A percentile compares a stretch with the other conserved stretches of the same genome.
Conservation (phyloP, 768 basidiomycete species). For the Brasilioporus rufonigricans region DNA sequence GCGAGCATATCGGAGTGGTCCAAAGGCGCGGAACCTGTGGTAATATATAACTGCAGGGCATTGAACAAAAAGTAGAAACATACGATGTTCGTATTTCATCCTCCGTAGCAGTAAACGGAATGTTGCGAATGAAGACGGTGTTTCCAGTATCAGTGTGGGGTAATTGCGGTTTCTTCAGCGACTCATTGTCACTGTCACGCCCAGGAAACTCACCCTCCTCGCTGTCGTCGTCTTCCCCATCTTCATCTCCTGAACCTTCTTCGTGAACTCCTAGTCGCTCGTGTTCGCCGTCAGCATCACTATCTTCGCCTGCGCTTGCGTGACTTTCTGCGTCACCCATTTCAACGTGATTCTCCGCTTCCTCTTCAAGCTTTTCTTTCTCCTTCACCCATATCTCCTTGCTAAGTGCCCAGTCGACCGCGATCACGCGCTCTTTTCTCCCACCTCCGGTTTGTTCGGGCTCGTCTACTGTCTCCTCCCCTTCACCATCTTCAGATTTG, state of each 20-base stretch:
- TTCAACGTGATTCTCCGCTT: conserved; percentile 29
- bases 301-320: conserved; percentile 20
- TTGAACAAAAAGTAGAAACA: conserved; percentile 26
- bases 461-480: conserved; percentile 36
- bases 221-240: conserved; percentile 21
- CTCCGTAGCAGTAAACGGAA: conserved; percentile 90
- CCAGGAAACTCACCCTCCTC: conserved; percentile 20
- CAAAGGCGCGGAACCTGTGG: conserved; percentile 79
- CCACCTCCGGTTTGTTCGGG: conserved; percentile 34
- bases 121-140: conserved; percentile 91
- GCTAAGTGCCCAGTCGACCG: conserved; percentile 96
- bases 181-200: conserved; percentile 31
- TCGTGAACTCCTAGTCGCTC: conserved; percentile 45
- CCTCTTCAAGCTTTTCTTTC: conserved; percentile 50
- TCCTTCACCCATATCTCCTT: conserved; percentile 91
- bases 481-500: conserved; percentile 35
- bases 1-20: conserved; percentile 88
- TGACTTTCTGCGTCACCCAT: conserved; percentile 31
- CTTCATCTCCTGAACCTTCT: conserved; percentile 28
- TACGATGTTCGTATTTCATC: conserved; percentile 87
- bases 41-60: neutral
- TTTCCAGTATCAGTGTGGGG: conserved; percentile 86
- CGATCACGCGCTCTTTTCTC: conserved; percentile 62
- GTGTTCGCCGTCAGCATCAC: conserved; percentile 39
- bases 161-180: conserved; percentile 60